Evolutionary conservation across 75 land plant species (phyloP).

Genomic region (Cupressus sempervirens): DNA sequence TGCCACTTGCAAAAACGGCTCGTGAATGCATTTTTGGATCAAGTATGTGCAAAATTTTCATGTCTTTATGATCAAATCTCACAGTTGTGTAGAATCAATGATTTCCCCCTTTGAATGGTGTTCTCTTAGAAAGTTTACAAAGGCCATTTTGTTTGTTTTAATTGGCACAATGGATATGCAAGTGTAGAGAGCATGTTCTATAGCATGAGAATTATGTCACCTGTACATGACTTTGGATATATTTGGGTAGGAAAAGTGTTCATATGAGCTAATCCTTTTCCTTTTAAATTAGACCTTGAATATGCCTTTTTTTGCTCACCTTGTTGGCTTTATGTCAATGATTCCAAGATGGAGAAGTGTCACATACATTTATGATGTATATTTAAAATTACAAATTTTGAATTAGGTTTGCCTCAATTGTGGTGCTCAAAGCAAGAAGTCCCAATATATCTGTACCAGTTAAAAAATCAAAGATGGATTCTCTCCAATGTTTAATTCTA

Average conservation of each 20-base stretch:
- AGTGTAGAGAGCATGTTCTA: background rate
- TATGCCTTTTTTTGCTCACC: background rate
- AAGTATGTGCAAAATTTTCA: background rate
- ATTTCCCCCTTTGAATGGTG: background rate
- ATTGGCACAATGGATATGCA: background rate
- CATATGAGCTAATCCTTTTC: background rate
- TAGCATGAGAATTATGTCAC: background rate
- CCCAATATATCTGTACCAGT: too few relatives aligned
- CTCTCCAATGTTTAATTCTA: too few relatives aligned
- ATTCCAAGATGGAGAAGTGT: background rate
- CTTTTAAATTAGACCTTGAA: background rate
- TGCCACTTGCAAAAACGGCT: background rate
- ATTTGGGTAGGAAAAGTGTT: background rate
- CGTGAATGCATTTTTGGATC: background rate
- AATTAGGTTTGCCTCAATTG: too few relatives aligned
- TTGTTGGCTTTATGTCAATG: background rate
- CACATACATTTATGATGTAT: background rate
- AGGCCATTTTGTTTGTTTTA: background rate
- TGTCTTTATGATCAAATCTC: background rate
- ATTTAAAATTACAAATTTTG: background rate
- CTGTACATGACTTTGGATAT: slow-evolving; percentile 4
- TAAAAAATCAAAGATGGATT: too few relatives aligned
- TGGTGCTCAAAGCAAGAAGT: too few relatives aligned
- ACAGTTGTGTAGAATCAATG: background rate
- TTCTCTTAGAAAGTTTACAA: background rate